Base-by-base conservation (phyloP, 2,329 filamentous ascomycete genomes). In the Diplodia mutila region DNA sequence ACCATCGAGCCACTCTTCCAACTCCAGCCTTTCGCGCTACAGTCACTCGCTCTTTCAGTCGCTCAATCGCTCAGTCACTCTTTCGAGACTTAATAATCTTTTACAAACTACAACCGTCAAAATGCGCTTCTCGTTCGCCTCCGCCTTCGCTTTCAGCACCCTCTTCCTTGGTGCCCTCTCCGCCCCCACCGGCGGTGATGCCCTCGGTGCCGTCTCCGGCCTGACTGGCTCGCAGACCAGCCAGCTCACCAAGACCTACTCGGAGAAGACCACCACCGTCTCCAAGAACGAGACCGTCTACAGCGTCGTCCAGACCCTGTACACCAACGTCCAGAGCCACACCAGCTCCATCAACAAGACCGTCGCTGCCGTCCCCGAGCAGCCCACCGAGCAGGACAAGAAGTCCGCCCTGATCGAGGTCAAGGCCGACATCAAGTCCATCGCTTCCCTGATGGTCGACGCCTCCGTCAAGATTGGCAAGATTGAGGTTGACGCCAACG, bases 331-430 rank as follows among this genome's bases (percentile, higher is more conserved):
- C 37, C 59, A 68, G 66, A 16, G 34, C 49, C 52, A 68, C 66
- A 68, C 66, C 27, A 39, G 25, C 59, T 37, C 52, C 66, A 68
- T 68, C 66, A 68, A 68, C 66, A 67, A 67, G 65, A 67, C 65
- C 29, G 39, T 67, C 18, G 37, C 32, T 14, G 57, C 49, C 46
- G 37, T 64, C 23, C 52, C 66, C 66, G 8, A 25, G 32, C 27
- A 61, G 23, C 12, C 61, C 49, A 51, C 59, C 34, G 51, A 49
- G 27, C n/a, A 37, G 11, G 66, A 68, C 48, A 64, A 68, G 66
- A 49, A 52, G 39, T 32, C 39, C 14, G 37, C 53, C 52, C 49
- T 68, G 25, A 59, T 54, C 51, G 49, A 27, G 21, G 49, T 68
- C 66, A 65, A 68, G 66, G 53, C 46, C 29, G 66, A 68, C n/a